phyloP scores from a whole-genome alignment of 352 stramenopile genomes.

The Phytophthora uliginosa region DNA sequence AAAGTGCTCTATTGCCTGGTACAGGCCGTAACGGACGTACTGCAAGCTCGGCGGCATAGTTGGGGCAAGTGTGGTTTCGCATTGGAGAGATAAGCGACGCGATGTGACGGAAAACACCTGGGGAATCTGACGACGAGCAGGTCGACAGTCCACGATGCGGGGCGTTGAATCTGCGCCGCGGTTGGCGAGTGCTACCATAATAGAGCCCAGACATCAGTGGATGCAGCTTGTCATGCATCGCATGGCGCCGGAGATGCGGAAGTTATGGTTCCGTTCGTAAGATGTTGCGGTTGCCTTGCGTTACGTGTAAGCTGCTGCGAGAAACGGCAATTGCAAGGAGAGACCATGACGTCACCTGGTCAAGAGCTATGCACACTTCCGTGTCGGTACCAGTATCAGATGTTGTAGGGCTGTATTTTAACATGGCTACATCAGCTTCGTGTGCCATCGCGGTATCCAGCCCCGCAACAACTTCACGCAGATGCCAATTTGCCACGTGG shows the following conservation, averaged over 20 bases:
- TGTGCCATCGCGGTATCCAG: slow-evolving; percentile 20
- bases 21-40: slow-evolving; percentile 11
- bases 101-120: slow-evolving; percentile 35
- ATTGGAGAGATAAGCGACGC: slow-evolving; percentile 17
- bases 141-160: neutral
- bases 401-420: slow-evolving; percentile 4
- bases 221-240: too few species aligned
- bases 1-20: too few species aligned
- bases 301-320: slow-evolving; percentile 2
- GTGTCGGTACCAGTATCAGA: neutral
- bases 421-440: slow-evolving; percentile 28
- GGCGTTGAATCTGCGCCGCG: slow-evolving; percentile 20
- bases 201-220: too few species aligned
- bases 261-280: slow-evolving; percentile 12
- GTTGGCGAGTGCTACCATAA: neutral
- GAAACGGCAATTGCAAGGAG: neutral
- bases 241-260: too few species aligned
- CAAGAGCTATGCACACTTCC: slow-evolving; percentile 24
- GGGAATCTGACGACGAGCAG: slow-evolving; percentile 33
- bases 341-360: slow-evolving; percentile 24
- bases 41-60: slow-evolving; percentile 24
- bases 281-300: slow-evolving; percentile 11
- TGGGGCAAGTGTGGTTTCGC: slow-evolving; percentile 4
- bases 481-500: slow-evolving; percentile 3
- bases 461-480: neutral